Base-by-base conservation (phyloP, 2,329 filamentous ascomycete species). In the Aspergillus sp. region DNA sequence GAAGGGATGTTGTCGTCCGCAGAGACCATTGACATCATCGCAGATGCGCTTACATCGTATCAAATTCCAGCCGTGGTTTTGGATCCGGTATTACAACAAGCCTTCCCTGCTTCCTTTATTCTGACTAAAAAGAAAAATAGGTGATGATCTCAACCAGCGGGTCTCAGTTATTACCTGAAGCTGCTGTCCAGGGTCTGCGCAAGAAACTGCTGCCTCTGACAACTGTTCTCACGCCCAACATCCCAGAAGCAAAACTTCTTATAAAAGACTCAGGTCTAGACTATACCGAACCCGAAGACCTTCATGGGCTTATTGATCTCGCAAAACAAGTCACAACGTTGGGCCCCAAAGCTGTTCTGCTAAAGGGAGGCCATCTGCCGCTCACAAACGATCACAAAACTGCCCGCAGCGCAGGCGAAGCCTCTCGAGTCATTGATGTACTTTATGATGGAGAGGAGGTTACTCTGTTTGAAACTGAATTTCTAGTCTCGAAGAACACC, bases 301-400 rank as follows among this genome's bases (percentile, higher is more conserved):
- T 91, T 1, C 79, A 84, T 4, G 90, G 90, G 44, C 74, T 97
- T 41, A 86, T 91, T 64, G 68, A 75, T 1, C 80, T 96, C 35
- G 91, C 90, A 1, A 85, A 83, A 61, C 77, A 78, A 12, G 80
- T 96, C 7, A 84, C 86, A 40, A 71, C 74, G 2, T 78, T 96
- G 0, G 93, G 93, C 0, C 88, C 92, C 0, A 83, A 84, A 62
- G 92, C 89, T 78, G 89, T 97, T 31, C 82, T 98, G 9, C 80
- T 97, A 58, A 98, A 98, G 75, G 93, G 93, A 43, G 93, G 93
- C 0, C 95, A 98, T 76, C 74, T 89, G n/a, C 92, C 93, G 1
- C 83, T 98, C 62, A 87, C 82, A 5, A 81, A 79, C 50, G 84
- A 88, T 48, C 80, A 86, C 21, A 80, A 79, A 6, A 82, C 84